These are phyloP conservation scores for Tetrahymena borealis DNA, from an alignment of 73 alveolate species.

Conservation along the genomic window DNA sequence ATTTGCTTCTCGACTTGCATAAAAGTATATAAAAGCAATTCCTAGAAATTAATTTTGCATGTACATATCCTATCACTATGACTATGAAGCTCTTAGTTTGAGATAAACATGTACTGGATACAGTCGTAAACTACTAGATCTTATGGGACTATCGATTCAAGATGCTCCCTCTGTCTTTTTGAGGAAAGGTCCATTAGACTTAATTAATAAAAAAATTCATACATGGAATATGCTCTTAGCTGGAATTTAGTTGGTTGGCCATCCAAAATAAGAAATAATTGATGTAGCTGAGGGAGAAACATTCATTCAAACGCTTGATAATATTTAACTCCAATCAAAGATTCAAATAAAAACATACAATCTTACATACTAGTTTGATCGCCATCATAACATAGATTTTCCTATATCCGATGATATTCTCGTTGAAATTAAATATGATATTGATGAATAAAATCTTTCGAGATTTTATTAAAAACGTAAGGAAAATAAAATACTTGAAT, in stretches of 20 bases:
- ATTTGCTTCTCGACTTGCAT: not conserved
- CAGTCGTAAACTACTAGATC: not conserved
- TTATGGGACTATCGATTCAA: not conserved
- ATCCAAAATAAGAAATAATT: not conserved
- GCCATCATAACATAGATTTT: not conserved
- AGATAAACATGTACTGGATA: not conserved
- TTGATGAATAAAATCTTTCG: not conserved
- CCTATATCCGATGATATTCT: not conserved
- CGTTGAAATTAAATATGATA: not conserved
- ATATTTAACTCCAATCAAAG: not conserved
- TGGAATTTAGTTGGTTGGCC: not conserved
- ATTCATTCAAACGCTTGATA: not conserved
- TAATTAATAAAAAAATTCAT: not conserved
- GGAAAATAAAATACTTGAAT: not conserved
- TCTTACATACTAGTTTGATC: not conserved
- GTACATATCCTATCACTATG: not conserved
- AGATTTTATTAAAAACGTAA: not conserved
- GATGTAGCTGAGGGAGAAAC: not conserved
- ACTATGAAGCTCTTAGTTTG: not conserved
- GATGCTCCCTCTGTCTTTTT: not conserved
- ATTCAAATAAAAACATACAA: not conserved
- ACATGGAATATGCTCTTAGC: not conserved
- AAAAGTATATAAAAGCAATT: not conserved
- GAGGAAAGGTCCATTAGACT: not conserved
- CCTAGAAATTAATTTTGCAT: not conserved